A percentile compares a stretch with the other conserved stretches of the same genome.
phyloP scores from a whole-genome alignment of 1,284 basidiomycete genomes.

The Polyporus tsugae region DNA sequence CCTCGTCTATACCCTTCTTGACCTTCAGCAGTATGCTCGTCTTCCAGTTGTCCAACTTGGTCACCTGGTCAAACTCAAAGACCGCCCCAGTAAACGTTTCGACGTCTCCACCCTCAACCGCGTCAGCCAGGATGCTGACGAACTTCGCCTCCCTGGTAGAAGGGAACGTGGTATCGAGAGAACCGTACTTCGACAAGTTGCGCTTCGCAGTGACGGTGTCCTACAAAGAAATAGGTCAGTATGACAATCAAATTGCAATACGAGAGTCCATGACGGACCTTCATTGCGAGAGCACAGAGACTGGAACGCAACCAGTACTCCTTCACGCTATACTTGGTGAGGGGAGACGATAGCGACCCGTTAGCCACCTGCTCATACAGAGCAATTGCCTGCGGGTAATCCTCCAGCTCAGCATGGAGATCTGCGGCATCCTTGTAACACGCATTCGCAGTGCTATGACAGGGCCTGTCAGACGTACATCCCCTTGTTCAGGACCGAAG shows the following conservation, averaged over 20 bases:
- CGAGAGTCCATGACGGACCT: slow-evolving; percentile 57
- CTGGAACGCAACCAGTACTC: slow-evolving; percentile 95
- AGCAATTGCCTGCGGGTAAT: slow-evolving; percentile 87
- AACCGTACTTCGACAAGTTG: slow-evolving; percentile 78
- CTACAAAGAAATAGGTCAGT: slow-evolving; percentile 50
- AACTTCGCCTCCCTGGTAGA: slow-evolving; percentile 94
- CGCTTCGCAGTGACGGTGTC: slow-evolving; percentile 87
- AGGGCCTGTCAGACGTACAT: not conserved
- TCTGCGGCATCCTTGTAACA: slow-evolving; percentile 98
- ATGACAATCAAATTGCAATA: not conserved
- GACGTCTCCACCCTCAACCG: slow-evolving; percentile 81
- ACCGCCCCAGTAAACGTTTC: slow-evolving; percentile 85
- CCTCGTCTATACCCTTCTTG: slow-evolving; percentile 81
- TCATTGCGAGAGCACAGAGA: slow-evolving; percentile 91
- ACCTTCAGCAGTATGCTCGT: slow-evolving; percentile 88
- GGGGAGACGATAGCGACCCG: slow-evolving; percentile 81
- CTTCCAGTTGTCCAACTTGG: slow-evolving; percentile 95
- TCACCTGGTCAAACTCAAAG: slow-evolving; percentile 87
- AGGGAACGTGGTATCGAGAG: slow-evolving; percentile 83
- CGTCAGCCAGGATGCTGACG: slow-evolving; percentile 76
- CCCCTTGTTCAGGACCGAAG: slow-evolving; percentile 18
- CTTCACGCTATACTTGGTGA: slow-evolving; percentile 99
- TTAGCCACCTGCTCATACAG: slow-evolving; percentile 93
- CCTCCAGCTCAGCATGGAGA: slow-evolving; percentile 88
- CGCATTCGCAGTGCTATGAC: slow-evolving; percentile 87